Percentiles rank a stretch among this genome's conserved stretches.
Conservation (phyloP, 345 rosid species). For the Arabis hirsuta region DNA sequence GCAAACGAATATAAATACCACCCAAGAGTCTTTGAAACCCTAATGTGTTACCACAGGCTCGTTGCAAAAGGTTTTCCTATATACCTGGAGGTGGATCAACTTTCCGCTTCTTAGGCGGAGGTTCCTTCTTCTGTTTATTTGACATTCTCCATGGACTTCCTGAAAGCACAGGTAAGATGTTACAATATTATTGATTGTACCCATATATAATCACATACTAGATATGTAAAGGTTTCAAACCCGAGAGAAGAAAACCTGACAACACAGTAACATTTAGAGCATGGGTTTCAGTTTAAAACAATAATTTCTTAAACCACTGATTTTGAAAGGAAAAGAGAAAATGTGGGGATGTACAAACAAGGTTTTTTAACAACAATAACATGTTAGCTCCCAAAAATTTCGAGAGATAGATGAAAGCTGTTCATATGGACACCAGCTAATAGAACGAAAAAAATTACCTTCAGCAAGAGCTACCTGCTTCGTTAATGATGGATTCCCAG, state of each 20-base stretch:
- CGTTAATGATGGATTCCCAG: conserved; percentile 77
- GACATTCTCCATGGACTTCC: conserved; percentile 72
- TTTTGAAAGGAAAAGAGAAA: conserved; percentile 22
- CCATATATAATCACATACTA: conserved; percentile 18
- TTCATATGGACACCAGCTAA: conserved; percentile 10
- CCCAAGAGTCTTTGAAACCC: conserved; percentile 34
- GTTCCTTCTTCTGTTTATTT: conserved; percentile 74
- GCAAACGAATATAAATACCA: conserved; percentile 26
- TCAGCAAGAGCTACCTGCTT: conserved; percentile 81
- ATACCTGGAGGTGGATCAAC: conserved; percentile 82
- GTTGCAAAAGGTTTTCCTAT: conserved; percentile 14
- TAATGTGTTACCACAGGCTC: conserved; percentile 17
- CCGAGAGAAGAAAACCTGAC: conserved; percentile 26
- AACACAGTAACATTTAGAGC: conserved; percentile 28
- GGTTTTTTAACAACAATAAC: conserved; percentile 23
- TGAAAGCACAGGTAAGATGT: conserved; percentile 47
- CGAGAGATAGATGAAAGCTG: conserved; percentile 20
- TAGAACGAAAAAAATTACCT: conserved; percentile 53
- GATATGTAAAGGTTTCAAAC: conserved; percentile 20
- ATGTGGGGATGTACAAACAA: conserved; percentile 20
- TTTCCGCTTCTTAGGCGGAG: conserved; percentile 77
- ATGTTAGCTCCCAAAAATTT: conserved; percentile 12
- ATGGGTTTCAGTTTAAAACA: conserved; percentile 33
- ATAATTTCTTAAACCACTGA: conserved; percentile 23
- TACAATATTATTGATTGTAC: conserved; percentile 21